phyloP scores from a whole-genome alignment of 1,284 basidiomycete genomes.

The Cutaneotrichosporon daszewskae region DNA sequence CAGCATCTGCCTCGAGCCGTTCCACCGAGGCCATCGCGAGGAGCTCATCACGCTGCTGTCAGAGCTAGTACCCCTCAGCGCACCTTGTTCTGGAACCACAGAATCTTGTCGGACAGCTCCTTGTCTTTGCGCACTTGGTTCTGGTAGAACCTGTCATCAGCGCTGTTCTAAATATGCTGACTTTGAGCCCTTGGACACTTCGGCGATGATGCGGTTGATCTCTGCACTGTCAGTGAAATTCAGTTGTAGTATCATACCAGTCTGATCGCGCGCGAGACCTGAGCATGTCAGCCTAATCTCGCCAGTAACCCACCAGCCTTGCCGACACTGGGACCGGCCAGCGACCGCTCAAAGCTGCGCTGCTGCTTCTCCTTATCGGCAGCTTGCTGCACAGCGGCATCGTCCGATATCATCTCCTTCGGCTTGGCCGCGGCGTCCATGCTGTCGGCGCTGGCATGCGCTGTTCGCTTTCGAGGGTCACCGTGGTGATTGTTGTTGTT shows the following conservation, averaged over 20 bases:
- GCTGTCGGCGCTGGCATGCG: too few species aligned
- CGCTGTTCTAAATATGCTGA: slow-evolving; percentile 11
- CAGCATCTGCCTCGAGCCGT: slow-evolving; percentile 37
- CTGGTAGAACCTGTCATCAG: slow-evolving; percentile 36
- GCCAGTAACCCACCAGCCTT: slow-evolving; percentile 37
- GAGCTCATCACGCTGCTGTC: slow-evolving; percentile 38
- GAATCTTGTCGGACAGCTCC: slow-evolving; percentile 44
- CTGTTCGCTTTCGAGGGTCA: too few species aligned
- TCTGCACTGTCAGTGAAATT: slow-evolving; percentile 28
- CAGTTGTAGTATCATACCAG: slow-evolving; percentile 21
- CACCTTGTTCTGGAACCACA: slow-evolving; percentile 41
- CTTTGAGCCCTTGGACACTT: slow-evolving; percentile 47
- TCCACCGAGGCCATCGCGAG: slow-evolving; percentile 27
- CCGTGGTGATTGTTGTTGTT: too few species aligned
- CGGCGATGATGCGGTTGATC: slow-evolving; percentile 46
- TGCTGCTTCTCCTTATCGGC: slow-evolving; percentile 23
- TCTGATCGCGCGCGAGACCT: slow-evolving; percentile 44
- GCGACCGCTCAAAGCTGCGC: slow-evolving; percentile 41
- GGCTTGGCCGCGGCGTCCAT: too few species aligned
- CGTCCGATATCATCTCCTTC: neutral
- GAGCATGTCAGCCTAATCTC: slow-evolving; percentile 1
- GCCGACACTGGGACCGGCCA: slow-evolving; percentile 46
- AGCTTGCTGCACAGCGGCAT: slow-evolving; percentile 1
- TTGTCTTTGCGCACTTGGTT: slow-evolving; percentile 45
- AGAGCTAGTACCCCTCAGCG: neutral